Conservation (phyloP, 2,329 filamentous ascomycete genomes). For the Aureobasidium mangrovei region DNA sequence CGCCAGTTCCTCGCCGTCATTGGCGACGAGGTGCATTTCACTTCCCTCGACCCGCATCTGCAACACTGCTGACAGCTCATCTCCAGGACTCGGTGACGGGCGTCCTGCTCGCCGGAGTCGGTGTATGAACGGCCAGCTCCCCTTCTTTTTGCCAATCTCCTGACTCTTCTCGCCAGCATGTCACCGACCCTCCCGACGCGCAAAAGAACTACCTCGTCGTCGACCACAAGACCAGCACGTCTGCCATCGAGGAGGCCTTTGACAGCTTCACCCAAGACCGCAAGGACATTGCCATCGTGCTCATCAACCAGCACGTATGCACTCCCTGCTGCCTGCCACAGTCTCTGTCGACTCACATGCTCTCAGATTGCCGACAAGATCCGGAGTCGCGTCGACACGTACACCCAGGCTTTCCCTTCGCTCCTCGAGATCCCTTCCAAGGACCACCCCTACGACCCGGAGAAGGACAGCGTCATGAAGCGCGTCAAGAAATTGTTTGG, state of each 20-base stretch:
- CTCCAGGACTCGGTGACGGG: conserved; percentile 87
- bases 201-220: conserved; percentile 99
- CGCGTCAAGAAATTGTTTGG: conserved; percentile 68
- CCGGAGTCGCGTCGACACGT: conserved; percentile 79
- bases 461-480: conserved; percentile 95
- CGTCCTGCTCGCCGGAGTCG: conserved; percentile 87
- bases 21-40: conserved; percentile 65
- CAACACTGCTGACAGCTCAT: not conserved
- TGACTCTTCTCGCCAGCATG: conserved; percentile 53
- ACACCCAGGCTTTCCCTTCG: conserved; percentile 91
- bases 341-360: not conserved
- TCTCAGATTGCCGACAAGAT: conserved; percentile 84
- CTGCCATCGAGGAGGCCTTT: conserved; percentile 82
- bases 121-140: conserved; percentile 50
- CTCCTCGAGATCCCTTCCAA: conserved; percentile 96
- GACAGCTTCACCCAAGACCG: conserved; percentile 78
- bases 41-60: conserved; percentile 23
- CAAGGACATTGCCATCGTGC: conserved; percentile 91
- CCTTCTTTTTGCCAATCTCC: not conserved
- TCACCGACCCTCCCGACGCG: conserved; percentile 76
- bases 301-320: conserved; percentile 94
- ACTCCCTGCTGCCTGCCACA: not conserved
- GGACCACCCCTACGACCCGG: conserved; percentile 96
- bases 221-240: conserved; percentile 82
- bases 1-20: conserved; percentile 96